Conservation (phyloP, 1,284 basidiomycete species). For the Serendipita sp. region DNA sequence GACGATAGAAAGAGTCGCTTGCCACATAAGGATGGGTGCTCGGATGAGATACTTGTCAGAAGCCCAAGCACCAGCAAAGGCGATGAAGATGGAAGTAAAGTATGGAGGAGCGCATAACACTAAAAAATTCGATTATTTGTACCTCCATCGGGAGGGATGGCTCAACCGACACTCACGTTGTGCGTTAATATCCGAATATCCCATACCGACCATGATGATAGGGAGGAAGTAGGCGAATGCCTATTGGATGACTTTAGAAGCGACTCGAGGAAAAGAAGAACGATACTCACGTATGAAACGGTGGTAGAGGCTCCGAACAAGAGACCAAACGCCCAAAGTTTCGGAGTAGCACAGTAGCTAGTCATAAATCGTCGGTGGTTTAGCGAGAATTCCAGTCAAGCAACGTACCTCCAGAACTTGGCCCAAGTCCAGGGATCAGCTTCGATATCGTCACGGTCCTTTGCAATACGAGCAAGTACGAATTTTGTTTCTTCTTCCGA, state of each 20-base stretch:
- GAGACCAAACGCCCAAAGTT: not conserved
- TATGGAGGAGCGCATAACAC: slow-evolving; percentile 7
- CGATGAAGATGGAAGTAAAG: slow-evolving; percentile 6
- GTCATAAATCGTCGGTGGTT: not conserved
- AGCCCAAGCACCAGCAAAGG: not conserved
- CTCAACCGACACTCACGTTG: not conserved
- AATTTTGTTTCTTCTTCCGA: slow-evolving; percentile 10
- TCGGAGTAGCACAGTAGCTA: slow-evolving; percentile 1
- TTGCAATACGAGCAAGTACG: slow-evolving; percentile 8
- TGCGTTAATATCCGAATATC: not conserved
- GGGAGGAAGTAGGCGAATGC: slow-evolving; percentile 9
- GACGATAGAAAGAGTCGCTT: slow-evolving; percentile 1
- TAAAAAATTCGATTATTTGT: not conserved
- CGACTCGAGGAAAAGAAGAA: not conserved
- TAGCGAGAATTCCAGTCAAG: not conserved
- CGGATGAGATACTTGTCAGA: slow-evolving; percentile 7
- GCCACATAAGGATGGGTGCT: slow-evolving; percentile 6
- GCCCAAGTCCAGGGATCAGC: slow-evolving; percentile 8
- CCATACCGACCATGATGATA: slow-evolving; percentile 7
- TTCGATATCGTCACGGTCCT: slow-evolving; percentile 11
- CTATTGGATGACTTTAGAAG: not conserved
- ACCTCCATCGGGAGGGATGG: not conserved
- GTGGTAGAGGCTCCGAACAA: not conserved
- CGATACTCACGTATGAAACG: not conserved
- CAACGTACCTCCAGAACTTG: slow-evolving; percentile 6